phyloP scores from a whole-genome alignment of 2,329 filamentous ascomycete species.

The Colletotrichum sp. region DNA sequence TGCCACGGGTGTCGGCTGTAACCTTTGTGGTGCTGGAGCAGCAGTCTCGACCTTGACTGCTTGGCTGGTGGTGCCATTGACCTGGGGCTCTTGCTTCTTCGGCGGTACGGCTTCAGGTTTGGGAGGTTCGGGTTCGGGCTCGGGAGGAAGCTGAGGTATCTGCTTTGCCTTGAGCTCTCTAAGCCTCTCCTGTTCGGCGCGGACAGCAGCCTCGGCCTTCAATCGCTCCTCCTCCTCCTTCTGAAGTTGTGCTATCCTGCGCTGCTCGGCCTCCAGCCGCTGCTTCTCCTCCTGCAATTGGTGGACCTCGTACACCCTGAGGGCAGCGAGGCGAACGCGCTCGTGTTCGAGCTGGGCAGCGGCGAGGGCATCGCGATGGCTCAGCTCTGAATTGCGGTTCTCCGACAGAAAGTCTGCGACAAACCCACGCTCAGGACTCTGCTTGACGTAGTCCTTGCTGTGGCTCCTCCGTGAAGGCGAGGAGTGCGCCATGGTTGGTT shows the following conservation, averaged over 20 bases:
- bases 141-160: slow-evolving; percentile 47
- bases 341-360: slow-evolving; percentile 72
- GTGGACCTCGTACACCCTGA: slow-evolving; percentile 53
- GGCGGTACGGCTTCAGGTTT: slow-evolving; percentile 26
- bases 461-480: slow-evolving; percentile 42
- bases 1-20: background rate
- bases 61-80: slow-evolving; percentile 24
- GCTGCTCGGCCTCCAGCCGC: slow-evolving; percentile 46
- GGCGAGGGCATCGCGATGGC: slow-evolving; percentile 70
- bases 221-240: slow-evolving; percentile 52
- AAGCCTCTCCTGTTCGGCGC: slow-evolving; percentile 53
- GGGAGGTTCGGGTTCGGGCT: slow-evolving; percentile 33
- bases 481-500: slow-evolving; percentile 45
- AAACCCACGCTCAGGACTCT: slow-evolving; percentile 50
- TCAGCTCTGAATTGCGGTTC: slow-evolving; percentile 65
- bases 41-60: slow-evolving; percentile 6
- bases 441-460: slow-evolving; percentile 36
- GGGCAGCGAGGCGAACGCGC: slow-evolving; percentile 59
- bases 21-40: slow-evolving; percentile 6
- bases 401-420: slow-evolving; percentile 67
- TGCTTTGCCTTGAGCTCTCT: slow-evolving; percentile 51
- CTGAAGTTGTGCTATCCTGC: slow-evolving; percentile 48
- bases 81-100: slow-evolving; percentile 22
- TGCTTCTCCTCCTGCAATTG: slow-evolving; percentile 49
- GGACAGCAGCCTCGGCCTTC: slow-evolving; percentile 46